phyloP scores from a whole-genome alignment of 2,329 filamentous ascomycete species.

The Fusarium veterinarium region DNA sequence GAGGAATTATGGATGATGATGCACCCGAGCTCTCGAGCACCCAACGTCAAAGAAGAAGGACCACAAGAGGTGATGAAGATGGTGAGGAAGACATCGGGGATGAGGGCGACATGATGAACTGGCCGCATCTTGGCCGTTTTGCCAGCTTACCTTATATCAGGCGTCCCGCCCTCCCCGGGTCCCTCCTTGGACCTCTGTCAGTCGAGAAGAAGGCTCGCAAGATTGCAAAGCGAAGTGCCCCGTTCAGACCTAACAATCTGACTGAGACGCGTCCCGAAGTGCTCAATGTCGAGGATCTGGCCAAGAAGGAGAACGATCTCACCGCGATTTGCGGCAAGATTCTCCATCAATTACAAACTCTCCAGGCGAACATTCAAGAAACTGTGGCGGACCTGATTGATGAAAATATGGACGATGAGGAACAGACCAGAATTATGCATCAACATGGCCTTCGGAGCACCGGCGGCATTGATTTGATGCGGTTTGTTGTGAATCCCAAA shows the following conservation, averaged over 20 bases:
- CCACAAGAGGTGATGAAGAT: constrained; percentile 57
- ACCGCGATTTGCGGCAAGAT: constrained; percentile 84
- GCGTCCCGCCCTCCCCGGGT: constrained; percentile 82
- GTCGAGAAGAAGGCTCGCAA: constrained; percentile 86
- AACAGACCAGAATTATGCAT: constrained; percentile 67
- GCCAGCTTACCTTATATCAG: constrained; percentile 79
- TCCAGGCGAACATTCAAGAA: constrained; percentile 60
- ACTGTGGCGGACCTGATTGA: constrained; percentile 57
- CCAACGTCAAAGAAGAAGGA: constrained; percentile 58
- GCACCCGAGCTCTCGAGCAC: constrained; percentile 63
- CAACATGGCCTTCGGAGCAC: constrained; percentile 73
- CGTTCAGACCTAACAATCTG: constrained; percentile 75
- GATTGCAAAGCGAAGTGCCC: constrained; percentile 75
- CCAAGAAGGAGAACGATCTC: constrained; percentile 81
- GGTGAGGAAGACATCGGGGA: constrained; percentile 73
- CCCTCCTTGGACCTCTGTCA: constrained; percentile 88
- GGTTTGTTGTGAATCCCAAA: constrained; percentile 88
- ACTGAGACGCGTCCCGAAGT: constrained; percentile 82
- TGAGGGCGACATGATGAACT: constrained; percentile 83
- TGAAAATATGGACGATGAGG: constrained; percentile 60
- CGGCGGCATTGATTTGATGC: constrained; percentile 81
- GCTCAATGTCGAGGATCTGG: constrained; percentile 77
- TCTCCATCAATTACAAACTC: constrained; percentile 66
- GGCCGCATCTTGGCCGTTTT: constrained; percentile 82
- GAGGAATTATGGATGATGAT: constrained; percentile 64